These are phyloP conservation scores for Knufia fluminis DNA, from an alignment of 2,329 filamentous ascomycete genomes.

Conservation along the genomic window DNA sequence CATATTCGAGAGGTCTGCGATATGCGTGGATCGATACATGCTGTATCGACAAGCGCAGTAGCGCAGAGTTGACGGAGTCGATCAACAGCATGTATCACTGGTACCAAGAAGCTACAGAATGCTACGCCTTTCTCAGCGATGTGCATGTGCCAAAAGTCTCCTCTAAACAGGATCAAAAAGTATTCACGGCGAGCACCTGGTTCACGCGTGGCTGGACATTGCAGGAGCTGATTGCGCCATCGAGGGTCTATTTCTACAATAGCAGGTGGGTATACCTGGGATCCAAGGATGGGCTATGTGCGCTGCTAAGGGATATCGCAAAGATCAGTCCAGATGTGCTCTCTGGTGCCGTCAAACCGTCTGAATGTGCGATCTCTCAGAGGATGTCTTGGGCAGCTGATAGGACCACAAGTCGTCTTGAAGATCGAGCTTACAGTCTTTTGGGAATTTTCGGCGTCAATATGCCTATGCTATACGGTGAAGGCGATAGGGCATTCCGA, in stretches of 20 bases:
- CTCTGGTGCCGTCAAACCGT: too few relatives aligned
- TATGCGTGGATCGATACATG: conserved; percentile 14
- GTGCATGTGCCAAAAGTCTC: not conserved
- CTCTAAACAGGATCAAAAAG: not conserved
- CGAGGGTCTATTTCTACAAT: not conserved
- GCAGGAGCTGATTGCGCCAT: conserved; percentile 8
- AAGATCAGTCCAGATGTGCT: not conserved
- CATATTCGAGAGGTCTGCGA: not conserved
- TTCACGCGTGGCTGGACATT: conserved; percentile 9
- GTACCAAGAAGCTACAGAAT: conserved; percentile 19
- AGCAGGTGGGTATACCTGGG: not conserved
- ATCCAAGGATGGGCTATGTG: not conserved
- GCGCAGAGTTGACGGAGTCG: conserved; percentile 20
- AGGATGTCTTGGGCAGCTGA: conserved; percentile 20
- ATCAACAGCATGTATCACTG: conserved; percentile 21
- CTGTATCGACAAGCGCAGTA: conserved; percentile 23
- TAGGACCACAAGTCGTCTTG: conserved; percentile 20
- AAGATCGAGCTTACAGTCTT: conserved; percentile 27
- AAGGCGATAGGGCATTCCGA: conserved; percentile 20
- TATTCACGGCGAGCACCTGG: conserved; percentile 3
- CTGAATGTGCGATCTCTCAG: not conserved
- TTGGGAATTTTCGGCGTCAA: conserved; percentile 25
- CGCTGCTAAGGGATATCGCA: not conserved
- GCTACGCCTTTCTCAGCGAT: conserved; percentile 21
- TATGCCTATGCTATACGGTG: conserved; percentile 28